Evolutionary conservation across 2,329 filamentous ascomycete species (phyloP).

Genomic region (Clarireedia homoeocarpa): DNA sequence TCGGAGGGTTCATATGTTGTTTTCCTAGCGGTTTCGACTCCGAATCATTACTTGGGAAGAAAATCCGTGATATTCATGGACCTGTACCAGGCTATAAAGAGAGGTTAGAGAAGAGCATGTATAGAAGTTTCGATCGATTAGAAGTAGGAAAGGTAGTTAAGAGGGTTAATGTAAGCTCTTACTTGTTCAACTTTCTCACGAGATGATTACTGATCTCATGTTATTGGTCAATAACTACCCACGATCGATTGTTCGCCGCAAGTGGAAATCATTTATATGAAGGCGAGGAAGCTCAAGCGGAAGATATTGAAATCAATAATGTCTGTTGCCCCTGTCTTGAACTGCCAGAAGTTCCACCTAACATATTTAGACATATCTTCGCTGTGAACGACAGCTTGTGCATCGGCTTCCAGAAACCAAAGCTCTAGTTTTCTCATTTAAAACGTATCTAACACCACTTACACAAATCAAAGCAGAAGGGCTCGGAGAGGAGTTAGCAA

Average conservation of each 20-base stretch:
- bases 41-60: slow-evolving; percentile 43
- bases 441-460: slow-evolving; percentile 54
- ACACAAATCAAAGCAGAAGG: slow-evolving; percentile 49
- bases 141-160: slow-evolving; percentile 46
- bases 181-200: background rate
- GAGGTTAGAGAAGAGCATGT: slow-evolving; percentile 52
- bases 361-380: slow-evolving; percentile 35
- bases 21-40: slow-evolving; percentile 53
- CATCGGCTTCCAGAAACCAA: slow-evolving; percentile 46
- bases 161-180: slow-evolving; percentile 38
- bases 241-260: slow-evolving; percentile 33
- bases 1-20: slow-evolving; percentile 47
- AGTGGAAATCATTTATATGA: slow-evolving; percentile 35
- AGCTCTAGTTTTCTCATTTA: slow-evolving; percentile 53
- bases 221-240: slow-evolving; percentile 38
- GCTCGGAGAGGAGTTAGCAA: slow-evolving; percentile 41
- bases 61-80: slow-evolving; percentile 46
- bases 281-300: slow-evolving; percentile 28
- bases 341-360: background rate
- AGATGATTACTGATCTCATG: background rate
- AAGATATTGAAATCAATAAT: slow-evolving; percentile 38
- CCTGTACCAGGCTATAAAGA: slow-evolving; percentile 50
- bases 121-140: slow-evolving; percentile 49
- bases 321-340: slow-evolving; percentile 22
- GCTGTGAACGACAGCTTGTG: slow-evolving; percentile 54